Evolutionary conservation across 1,284 basidiomycete species (phyloP).

Genomic region (Pisolithus thermaeus): DNA sequence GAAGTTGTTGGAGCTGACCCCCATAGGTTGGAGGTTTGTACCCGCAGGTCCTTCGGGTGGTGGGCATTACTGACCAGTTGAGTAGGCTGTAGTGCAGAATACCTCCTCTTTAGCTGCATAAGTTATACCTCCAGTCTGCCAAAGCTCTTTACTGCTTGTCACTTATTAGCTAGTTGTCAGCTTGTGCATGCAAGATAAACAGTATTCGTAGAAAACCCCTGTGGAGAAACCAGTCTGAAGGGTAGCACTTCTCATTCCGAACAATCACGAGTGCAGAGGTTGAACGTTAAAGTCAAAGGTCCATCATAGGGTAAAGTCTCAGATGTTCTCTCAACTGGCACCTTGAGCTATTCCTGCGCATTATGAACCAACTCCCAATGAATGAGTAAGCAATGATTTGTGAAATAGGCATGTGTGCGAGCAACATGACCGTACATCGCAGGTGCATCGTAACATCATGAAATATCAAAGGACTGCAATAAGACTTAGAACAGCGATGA

Average conservation of each 20-base stretch:
- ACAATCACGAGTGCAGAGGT: too few relatives aligned
- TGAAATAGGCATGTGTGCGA: constrained; percentile 22
- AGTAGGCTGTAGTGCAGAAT: not conserved
- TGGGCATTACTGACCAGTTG: not conserved
- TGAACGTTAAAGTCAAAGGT: too few relatives aligned
- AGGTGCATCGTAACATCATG: constrained; percentile 18
- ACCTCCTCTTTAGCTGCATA: not conserved
- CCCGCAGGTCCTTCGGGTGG: not conserved
- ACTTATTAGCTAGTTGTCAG: too few relatives aligned
- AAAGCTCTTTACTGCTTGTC: too few relatives aligned
- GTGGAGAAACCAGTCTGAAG: too few relatives aligned
- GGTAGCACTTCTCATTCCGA: too few relatives aligned
- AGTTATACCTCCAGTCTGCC: not conserved
- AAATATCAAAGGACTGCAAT: constrained; percentile 5
- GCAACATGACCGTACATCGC: constrained; percentile 21
- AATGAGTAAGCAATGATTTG: constrained; percentile 5
- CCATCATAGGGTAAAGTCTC: too few relatives aligned
- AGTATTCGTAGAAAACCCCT: too few relatives aligned
- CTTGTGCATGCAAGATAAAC: too few relatives aligned
- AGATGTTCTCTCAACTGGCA: too few relatives aligned
- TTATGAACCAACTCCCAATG: not conserved
- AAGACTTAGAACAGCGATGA: not conserved
- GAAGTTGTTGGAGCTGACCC: constrained; percentile 58
- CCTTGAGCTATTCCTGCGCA: too few relatives aligned
- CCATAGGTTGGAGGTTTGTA: constrained; percentile 1